Conservation (phyloP, 306 rosid species). For the Geum urbanum region DNA sequence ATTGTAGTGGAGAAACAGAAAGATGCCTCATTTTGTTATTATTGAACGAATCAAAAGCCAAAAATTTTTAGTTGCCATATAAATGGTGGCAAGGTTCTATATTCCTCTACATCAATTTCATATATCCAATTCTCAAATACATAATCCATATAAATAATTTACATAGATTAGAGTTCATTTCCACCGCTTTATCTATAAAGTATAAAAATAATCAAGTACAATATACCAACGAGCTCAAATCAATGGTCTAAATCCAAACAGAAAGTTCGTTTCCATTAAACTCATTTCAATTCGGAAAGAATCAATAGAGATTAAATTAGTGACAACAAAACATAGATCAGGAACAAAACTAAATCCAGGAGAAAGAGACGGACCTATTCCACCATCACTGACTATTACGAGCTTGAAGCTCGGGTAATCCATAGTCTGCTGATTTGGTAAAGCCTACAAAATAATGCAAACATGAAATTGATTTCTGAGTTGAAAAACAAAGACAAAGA, state of each 20-base stretch:
- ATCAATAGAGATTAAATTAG: too few relatives aligned
- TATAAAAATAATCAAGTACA: too few relatives aligned
- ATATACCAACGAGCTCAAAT: background rate
- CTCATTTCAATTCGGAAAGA: background rate
- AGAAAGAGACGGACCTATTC: slow-evolving; percentile 44
- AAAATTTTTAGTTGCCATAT: background rate
- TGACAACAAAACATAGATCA: slow-evolving; percentile 4
- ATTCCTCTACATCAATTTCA: background rate
- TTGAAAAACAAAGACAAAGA: background rate
- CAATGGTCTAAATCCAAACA: background rate
- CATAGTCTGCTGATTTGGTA: slow-evolving; percentile 74
- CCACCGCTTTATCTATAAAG: background rate
- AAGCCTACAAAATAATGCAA: slow-evolving; percentile 33
- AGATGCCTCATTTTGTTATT: background rate
- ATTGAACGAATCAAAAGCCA: background rate
- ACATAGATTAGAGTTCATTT: background rate
- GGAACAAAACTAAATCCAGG: background rate
- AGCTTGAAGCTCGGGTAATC: slow-evolving; percentile 84
- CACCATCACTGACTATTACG: slow-evolving; percentile 81
- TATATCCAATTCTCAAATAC: background rate
- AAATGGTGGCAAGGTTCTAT: background rate
- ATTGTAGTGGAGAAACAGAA: background rate
- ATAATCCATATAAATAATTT: background rate
- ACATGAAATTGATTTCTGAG: background rate
- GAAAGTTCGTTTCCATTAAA: background rate